Percentiles rank a stretch among this genome's conserved stretches.
phyloP scores from a whole-genome alignment of 495 filamentous ascomycete species.

The Aspergillus steynii region DNA sequence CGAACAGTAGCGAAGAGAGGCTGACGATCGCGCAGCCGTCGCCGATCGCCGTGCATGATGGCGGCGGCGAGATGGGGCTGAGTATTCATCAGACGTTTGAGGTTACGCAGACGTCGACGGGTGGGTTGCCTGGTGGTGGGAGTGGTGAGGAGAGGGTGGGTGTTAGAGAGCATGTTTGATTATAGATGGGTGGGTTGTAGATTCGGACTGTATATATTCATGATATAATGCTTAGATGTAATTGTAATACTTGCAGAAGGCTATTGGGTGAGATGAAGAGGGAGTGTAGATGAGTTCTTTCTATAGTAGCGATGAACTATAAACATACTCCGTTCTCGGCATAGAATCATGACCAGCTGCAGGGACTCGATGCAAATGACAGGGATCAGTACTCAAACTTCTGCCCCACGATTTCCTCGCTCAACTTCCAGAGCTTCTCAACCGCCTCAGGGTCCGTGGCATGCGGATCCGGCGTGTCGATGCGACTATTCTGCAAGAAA shows the following conservation, averaged over 20 bases:
- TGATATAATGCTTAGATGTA: background rate
- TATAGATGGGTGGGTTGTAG: background rate
- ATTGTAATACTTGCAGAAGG: too few species aligned
- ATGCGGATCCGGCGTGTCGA: conserved; percentile 33
- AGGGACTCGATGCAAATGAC: too few species aligned
- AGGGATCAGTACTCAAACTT: background rate
- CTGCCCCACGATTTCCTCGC: conserved; percentile 43
- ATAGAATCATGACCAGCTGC: too few species aligned
- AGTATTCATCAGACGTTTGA: conserved; percentile 40
- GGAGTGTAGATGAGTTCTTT: too few species aligned
- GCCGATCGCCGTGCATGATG: conserved; percentile 4
- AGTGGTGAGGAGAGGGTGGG: background rate
- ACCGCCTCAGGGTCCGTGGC: conserved; percentile 40
- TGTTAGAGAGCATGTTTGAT: background rate
- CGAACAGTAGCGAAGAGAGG: conserved; percentile 38
- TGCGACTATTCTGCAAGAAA: conserved; percentile 1
- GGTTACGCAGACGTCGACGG: conserved; percentile 32
- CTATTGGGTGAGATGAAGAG: too few species aligned
- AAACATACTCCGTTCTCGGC: too few species aligned
- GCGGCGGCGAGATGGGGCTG: conserved; percentile 24
- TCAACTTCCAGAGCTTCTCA: conserved; percentile 45
- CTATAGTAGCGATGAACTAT: too few species aligned
- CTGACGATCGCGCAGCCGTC: conserved; percentile 25
- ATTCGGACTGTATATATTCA: background rate
- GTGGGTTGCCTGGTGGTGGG: background rate